Evolutionary conservation across 106 monocot species (phyloP), one percentile per base, ranked within the genome.

Genomic region (Platanthera zijinensis): DNA sequence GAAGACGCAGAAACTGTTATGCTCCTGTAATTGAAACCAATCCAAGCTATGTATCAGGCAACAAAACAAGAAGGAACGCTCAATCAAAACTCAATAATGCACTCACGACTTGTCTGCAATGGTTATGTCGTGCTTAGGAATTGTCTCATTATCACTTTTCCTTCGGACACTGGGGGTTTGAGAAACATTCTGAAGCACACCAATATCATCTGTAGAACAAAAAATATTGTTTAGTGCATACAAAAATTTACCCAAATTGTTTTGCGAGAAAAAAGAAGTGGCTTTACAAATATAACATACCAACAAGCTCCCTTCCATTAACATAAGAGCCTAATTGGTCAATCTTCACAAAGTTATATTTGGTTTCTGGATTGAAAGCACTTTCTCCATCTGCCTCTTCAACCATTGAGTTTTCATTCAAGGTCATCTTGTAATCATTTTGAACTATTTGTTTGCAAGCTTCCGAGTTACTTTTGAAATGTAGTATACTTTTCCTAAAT

Each of bases 391-490:
- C 78, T 10, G 86, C 88, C 79, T 92, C 94, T 78, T 99, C 99
- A 85, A 94, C 88, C 70, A 92, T 80, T 28, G 99, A 88, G 66
- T 88, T 92, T 74, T 99, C 99, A 88, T 94, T 92, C 39, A 99
- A 68, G 8, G 78, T 92, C 99, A 99, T 92, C 81, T 94, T 94
- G 77, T 99, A 99, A 76, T 99, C 99, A 87, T 99, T 99, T 74
- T 83, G 79, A 94, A 99, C 78, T 90, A 88, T 53, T 88, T 92
- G 71, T 99, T 99, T 75, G 94, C 94, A 78, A 92, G 82, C 76
- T 75, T 92, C 13, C 92, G 90, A 48, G 83, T 84, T 25, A 92
- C 92, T 76, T 87, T 96, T 6, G 93, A 89, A 70, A 92, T 83
- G 75, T 99, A 92, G 61, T 99, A 99, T 5, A 99, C 94, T 79